Conservation (phyloP, 148 eudicot genomes). For the Amaranthus cruentus region DNA sequence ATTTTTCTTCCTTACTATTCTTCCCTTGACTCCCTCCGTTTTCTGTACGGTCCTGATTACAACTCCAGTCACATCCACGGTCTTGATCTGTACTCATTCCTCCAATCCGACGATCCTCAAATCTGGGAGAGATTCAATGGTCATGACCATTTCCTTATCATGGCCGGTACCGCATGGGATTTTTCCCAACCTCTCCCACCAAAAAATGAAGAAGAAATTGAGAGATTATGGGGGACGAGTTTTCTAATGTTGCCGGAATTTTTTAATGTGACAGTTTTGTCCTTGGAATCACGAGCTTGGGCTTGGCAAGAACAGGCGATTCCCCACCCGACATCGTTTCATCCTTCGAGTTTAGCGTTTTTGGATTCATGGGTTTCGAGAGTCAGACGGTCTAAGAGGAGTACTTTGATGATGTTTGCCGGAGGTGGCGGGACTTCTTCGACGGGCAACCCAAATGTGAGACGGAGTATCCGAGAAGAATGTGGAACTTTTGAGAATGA, state of each 20-base stretch:
- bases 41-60: slow-evolving; percentile 50
- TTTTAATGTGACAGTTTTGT: slow-evolving; percentile 53
- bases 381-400: slow-evolving; percentile 41
- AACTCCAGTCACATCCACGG: slow-evolving; percentile 61
- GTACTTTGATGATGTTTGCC: slow-evolving; percentile 47
- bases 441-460: slow-evolving; percentile 47
- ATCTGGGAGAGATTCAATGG: slow-evolving; percentile 55
- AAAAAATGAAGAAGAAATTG: slow-evolving; percentile 27
- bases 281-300: slow-evolving; percentile 64
- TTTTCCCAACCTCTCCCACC: slow-evolving; percentile 34
- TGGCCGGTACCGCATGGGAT: slow-evolving; percentile 78
- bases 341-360: slow-evolving; percentile 57
- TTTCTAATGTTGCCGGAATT: slow-evolving; percentile 66
- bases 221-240: slow-evolving; percentile 69
- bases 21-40: slow-evolving; percentile 49
- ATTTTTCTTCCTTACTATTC: slow-evolving; percentile 71
- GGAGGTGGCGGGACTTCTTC: slow-evolving; percentile 78
- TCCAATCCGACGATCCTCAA: slow-evolving; percentile 29
- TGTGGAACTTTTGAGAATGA: slow-evolving; percentile 24
- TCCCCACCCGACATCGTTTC: slow-evolving; percentile 88
- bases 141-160: slow-evolving; percentile 66
- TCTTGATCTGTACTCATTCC: slow-evolving; percentile 33
- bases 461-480: slow-evolving; percentile 74
- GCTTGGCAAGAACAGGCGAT: slow-evolving; percentile 70
- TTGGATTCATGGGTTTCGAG: slow-evolving; percentile 62